Base-by-base conservation (phyloP, 2,329 filamentous ascomycete genomes). In the Chrysoporthe austroafricana region DNA sequence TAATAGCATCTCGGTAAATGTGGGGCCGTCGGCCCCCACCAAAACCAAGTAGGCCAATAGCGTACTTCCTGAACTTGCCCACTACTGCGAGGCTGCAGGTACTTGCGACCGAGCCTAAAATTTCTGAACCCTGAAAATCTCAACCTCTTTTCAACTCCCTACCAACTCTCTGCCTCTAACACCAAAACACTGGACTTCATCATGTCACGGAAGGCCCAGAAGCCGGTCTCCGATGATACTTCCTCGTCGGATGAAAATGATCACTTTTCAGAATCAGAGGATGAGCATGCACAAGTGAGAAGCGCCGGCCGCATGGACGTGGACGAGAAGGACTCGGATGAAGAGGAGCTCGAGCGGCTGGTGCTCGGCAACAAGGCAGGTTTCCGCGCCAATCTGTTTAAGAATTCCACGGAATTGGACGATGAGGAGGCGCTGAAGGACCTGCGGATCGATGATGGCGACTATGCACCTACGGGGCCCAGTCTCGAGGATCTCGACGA, bases 311-410 rank as follows among this genome's bases (percentile, higher is more conserved):
- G 67, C 63, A 71, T 75, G 72, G 73, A 76, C 66, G 72, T 79
- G 64, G 78, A 76, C 65, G 90, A 91, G 62, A 96, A 95, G 76
- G 93, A 97, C 76, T 89, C 88, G 16, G 89, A 91, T 63, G 94
- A 97, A 77, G 88, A 91, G 75, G 93, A 95, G 76, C 87, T 97
- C 42, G 95, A 97, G 81, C 88, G 90, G 71, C 82, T 97, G 70
- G 91, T 99, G 3, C 92, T 99, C 70, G 96, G 96, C 66, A 92
- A 97, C 79, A 89, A 90, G 59, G 86, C 88, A n/a, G 92, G 90
- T 44, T 98, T 98, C 78, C 86, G 90, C 68, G 85, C 90, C 67
- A 90, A 90, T 54, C 81, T 98, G 63, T 91, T 91, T 72, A 80
- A 81, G 74, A 81, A 78, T 79, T 88, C 82, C 74, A 82, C 71